phyloP scores from a whole-genome alignment of 352 stramenopile genomes.

The Halophytophthora batemanensis region DNA sequence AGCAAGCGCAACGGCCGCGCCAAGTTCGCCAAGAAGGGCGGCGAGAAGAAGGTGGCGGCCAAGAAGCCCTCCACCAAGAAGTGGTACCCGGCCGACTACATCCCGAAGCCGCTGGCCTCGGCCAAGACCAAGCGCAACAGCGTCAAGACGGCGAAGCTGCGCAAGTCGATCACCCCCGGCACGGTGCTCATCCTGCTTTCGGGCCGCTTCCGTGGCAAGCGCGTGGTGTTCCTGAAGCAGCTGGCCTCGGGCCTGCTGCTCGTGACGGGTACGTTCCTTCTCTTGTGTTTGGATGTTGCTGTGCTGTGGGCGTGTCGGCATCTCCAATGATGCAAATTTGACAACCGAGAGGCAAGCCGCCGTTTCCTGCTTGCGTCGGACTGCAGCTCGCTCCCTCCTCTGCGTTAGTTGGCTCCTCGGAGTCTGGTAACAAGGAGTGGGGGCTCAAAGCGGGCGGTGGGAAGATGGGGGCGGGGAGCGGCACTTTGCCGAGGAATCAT shows the following conservation, averaged over 20 bases:
- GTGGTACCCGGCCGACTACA: conserved; percentile 74
- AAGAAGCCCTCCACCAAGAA: conserved; percentile 57
- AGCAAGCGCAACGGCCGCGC: conserved; percentile 56
- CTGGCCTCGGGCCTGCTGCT: conserved; percentile 96
- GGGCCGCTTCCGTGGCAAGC: conserved; percentile 97
- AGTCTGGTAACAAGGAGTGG: background rate
- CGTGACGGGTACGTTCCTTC: conserved; percentile 85
- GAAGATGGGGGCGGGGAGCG: conserved; percentile 5
- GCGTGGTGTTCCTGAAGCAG: conserved; percentile 97
- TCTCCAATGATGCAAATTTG: conserved; percentile 77
- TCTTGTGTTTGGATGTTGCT: no score
- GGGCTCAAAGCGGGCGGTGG: conserved; percentile 1
- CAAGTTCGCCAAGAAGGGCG: conserved; percentile 60
- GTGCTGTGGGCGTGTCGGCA: background rate
- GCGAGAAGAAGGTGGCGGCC: conserved; percentile 58
- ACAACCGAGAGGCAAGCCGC: conserved; percentile 48
- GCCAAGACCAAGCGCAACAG: conserved; percentile 72
- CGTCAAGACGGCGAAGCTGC: conserved; percentile 92
- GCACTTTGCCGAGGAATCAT: conserved; percentile 53
- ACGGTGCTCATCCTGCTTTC: conserved; percentile 97
- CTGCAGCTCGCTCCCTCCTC: background rate
- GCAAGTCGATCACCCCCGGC: conserved; percentile 94
- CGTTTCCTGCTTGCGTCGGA: conserved; percentile 7
- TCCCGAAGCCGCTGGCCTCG: conserved; percentile 57
- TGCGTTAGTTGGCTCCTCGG: background rate